Conservation (phyloP, 345 rosid genomes). For the Arabidopsis thaliana region TAIR10.1 NC_003074.8:1488501-1489000, state of each 20-base stretch:
- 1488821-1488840: conserved; percentile 83
- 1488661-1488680: conserved; percentile 27
- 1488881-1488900: not conserved
- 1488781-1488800: conserved; percentile 25
- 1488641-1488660: conserved; percentile 26
- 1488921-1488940: conserved; percentile 3
- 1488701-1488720: conserved; percentile 1
- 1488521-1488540: conserved; percentile 39
- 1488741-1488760: not conserved
- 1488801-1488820: conserved; percentile 70
- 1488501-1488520: conserved; percentile 26
- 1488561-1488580: conserved; percentile 47
- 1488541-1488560: conserved; percentile 47
- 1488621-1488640: conserved; percentile 51
- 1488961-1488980: conserved; percentile 94
- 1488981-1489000: conserved; percentile 84
- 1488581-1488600: conserved; percentile 23
- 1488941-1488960: conserved; percentile 81
- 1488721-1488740: not conserved
- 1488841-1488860: conserved; percentile 19
- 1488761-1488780: conserved; percentile 16
- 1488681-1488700: not conserved
- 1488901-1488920: not conserved
- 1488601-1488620: conserved; percentile 36
- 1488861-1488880: not conserved